Conservation (phyloP, 2,329 filamentous ascomycete species). For the Calonectria henricotiae region DNA sequence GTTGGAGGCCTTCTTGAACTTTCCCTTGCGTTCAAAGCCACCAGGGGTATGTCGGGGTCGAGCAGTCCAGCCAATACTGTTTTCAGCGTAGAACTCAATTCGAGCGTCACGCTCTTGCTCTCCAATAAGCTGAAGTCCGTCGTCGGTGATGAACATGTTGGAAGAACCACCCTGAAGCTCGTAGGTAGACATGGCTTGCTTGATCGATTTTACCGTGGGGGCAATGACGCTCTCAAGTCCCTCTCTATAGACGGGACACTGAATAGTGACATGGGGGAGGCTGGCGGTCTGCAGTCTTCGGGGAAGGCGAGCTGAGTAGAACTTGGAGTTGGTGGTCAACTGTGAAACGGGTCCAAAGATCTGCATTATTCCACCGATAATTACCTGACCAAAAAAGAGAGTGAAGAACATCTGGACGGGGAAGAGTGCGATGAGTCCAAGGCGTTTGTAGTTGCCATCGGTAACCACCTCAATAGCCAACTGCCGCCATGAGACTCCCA, state of each 20-base stretch:
- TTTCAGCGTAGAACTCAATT: conserved; percentile 79
- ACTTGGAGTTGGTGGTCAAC: conserved; percentile 83
- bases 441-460: conserved; percentile 74
- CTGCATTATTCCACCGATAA: conserved; percentile 82
- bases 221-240: conserved; percentile 82
- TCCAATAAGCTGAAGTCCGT: conserved; percentile 79
- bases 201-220: conserved; percentile 84
- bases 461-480: conserved; percentile 79
- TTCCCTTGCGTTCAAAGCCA: conserved; percentile 75
- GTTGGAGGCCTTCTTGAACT: conserved; percentile 82
- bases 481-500: conserved; percentile 80
- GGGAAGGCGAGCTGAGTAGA: conserved; percentile 83
- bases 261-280: conserved; percentile 84
- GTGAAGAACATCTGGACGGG: conserved; percentile 87
- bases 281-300: conserved; percentile 71
- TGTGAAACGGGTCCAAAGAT: conserved; percentile 84
- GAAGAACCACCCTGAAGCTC: conserved; percentile 84
- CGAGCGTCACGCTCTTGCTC: conserved; percentile 75
- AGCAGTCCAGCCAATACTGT: conserved; percentile 80
- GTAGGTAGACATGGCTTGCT: conserved; percentile 83
- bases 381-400: conserved; percentile 85
- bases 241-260: conserved; percentile 92
- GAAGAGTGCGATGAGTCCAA: conserved; percentile 77
- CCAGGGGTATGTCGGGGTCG: conserved; percentile 76
- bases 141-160: conserved; percentile 85